Conservation (phyloP, 176 grass and related monocot genomes). For the Chrysopogon serrulatus region DNA sequence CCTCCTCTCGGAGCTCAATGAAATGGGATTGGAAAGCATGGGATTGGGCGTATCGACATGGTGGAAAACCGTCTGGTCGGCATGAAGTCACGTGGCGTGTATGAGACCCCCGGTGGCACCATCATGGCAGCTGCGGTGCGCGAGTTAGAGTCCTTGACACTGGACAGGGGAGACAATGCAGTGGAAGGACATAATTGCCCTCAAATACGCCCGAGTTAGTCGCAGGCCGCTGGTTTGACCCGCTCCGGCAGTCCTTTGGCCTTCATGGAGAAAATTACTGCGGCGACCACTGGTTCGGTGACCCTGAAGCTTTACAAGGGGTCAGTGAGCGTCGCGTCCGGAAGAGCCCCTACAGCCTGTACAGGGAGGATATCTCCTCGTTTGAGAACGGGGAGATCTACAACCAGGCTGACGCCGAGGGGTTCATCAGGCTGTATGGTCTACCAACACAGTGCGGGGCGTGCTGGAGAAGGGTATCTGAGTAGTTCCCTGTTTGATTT, state of each 20-base stretch:
- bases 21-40: slow-evolving; percentile 77
- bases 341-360: slow-evolving; percentile 77
- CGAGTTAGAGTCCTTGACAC: slow-evolving; percentile 69
- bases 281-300: slow-evolving; percentile 58
- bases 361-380: slow-evolving; percentile 87
- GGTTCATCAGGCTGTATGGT: slow-evolving; percentile 85
- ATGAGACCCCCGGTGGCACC: slow-evolving; percentile 92
- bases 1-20: slow-evolving; percentile 76
- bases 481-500: background rate
- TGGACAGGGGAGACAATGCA: slow-evolving; percentile 79
- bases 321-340: slow-evolving; percentile 45
- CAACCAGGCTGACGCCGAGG: slow-evolving; percentile 75
- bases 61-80: slow-evolving; percentile 90
- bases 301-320: slow-evolving; percentile 91
- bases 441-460: slow-evolving; percentile 68
- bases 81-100: slow-evolving; percentile 93
- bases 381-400: slow-evolving; percentile 90
- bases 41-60: slow-evolving; percentile 82
- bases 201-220: slow-evolving; percentile 90
- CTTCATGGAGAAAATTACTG: slow-evolving; percentile 65
- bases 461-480: slow-evolving; percentile 72
- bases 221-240: slow-evolving; percentile 80
- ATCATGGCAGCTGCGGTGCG: slow-evolving; percentile 69
- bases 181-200: slow-evolving; percentile 64
- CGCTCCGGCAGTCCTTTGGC: slow-evolving; percentile 58